phyloP scores from a whole-genome alignment of 768 basidiomycete genomes.

The Mycena indigotica region DNA sequence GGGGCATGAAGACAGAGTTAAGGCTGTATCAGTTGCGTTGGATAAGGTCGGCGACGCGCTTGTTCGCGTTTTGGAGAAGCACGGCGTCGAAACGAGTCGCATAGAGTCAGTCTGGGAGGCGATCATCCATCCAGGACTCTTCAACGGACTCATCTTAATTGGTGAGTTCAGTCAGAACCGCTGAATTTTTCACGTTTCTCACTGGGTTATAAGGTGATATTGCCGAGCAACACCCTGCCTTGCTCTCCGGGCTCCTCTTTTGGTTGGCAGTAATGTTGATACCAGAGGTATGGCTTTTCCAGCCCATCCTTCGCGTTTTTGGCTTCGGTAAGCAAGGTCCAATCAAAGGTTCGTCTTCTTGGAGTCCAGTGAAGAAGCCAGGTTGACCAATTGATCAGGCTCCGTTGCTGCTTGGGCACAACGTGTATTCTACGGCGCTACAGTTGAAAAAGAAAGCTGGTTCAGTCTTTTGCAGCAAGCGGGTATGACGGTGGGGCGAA shows the following conservation, averaged over 20 bases:
- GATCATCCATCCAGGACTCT: background rate
- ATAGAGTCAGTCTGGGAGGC: background rate
- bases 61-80: background rate
- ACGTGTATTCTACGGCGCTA: constrained; percentile 35
- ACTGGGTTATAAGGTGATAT: too few relatives aligned
- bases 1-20: background rate
- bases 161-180: background rate
- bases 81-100: background rate
- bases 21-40: background rate
- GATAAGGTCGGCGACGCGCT: background rate
- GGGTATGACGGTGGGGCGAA: constrained; percentile 35
- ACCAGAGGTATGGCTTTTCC: constrained; percentile 34
- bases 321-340: constrained; percentile 40
- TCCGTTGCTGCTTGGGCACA: constrained; percentile 39
- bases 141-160: background rate
- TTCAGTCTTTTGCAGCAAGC: constrained; percentile 33
- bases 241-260: constrained; percentile 29
- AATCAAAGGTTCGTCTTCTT: constrained; percentile 29
- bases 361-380: background rate
- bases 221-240: background rate
- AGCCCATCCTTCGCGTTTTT: constrained; percentile 34
- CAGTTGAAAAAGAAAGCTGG: constrained; percentile 36
- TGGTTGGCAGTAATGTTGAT: constrained; percentile 28
- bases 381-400: constrained; percentile 26
- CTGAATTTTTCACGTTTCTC: background rate